Evolutionary conservation across 768 basidiomycete species (phyloP).

Genomic region (Ramaria sp.): DNA sequence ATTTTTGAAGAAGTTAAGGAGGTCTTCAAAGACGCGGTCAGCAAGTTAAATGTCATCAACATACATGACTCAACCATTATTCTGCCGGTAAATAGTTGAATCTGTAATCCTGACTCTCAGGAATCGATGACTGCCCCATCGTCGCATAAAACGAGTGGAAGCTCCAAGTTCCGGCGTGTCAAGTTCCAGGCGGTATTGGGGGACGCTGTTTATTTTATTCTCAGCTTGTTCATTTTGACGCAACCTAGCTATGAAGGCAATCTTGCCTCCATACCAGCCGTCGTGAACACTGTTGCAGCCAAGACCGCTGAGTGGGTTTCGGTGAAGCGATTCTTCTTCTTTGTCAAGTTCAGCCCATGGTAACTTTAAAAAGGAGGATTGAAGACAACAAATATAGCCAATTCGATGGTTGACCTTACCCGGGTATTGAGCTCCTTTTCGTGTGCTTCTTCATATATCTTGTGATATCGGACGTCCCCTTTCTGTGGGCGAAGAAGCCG

Average conservation of each 20-base stretch:
- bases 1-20: conserved; percentile 33
- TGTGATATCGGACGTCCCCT: neutral
- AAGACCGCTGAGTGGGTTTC: conserved; percentile 27
- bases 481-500: conserved; percentile 11
- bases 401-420: conserved; percentile 12
- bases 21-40: conserved; percentile 2
- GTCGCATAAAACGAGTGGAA: conserved; percentile 45
- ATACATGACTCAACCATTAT: conserved; percentile 11
- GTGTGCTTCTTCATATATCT: neutral
- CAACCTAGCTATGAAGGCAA: conserved; percentile 39
- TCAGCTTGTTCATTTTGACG: conserved; percentile 11
- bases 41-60: neutral
- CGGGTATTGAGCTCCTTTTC: conserved; percentile 12
- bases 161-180: conserved; percentile 39
- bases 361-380: conserved; percentile 24
- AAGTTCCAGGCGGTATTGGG: conserved; percentile 29
- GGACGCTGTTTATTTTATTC: conserved; percentile 6
- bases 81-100: conserved; percentile 20
- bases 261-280: conserved; percentile 51
- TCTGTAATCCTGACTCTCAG: conserved; percentile 38
- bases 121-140: conserved; percentile 53
- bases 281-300: conserved; percentile 25
- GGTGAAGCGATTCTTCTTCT: conserved; percentile 32
- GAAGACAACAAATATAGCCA: conserved; percentile 9
- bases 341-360: conserved; percentile 55